Evolutionary conservation across 176 grass and related monocot species (phyloP), one percentile per base, ranked within the genome.

Genomic region (Phoenix roebelenii): DNA sequence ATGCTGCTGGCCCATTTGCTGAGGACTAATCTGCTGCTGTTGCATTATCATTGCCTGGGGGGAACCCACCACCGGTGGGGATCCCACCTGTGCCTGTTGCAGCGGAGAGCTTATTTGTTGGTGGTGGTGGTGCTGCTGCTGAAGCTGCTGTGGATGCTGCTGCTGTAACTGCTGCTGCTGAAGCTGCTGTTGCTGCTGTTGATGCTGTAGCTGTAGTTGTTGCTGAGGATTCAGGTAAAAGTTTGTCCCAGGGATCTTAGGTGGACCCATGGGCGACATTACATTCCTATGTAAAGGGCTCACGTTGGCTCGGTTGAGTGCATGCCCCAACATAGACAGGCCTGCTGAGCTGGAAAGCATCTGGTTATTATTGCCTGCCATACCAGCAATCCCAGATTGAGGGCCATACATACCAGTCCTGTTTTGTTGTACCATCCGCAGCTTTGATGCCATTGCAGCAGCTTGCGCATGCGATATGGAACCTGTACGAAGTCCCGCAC

Each of bases 251-350:
- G 81, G 52, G 50, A 92, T 90, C 75, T 98, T 98, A 64, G 93
- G 93, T 64, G 93, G 93, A 30, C 81, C 93, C 93, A 98, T 92
- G 2, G 83, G 54, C 29, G 87, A 80, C 75, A 96, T 72, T 76
- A 77, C 69, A 53, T 66, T 78, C 75, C 87, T 61, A 56, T 92
- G 87, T 63, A 89, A 22, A 23, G 76, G 64, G 68, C 1, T 78
- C 18, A 92, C 78, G 74, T 76, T 92, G 66, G 71, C 73, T 75
- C 88, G 80, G 50, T 83, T 98, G 16, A 92, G 58, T 3, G 70
- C 64, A 51, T 85, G 89, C 3, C 63, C 66, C 79, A 98, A 80
- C 79, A 92, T 89, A 65, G 84, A 64, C 68, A 98, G 65, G n/a
- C 79, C 64, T 2, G 70, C 55, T 14, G 93, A 85, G 66, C 66